Base-by-base conservation (phyloP, 306 rosid species). In the Mimosa pudica region DNA sequence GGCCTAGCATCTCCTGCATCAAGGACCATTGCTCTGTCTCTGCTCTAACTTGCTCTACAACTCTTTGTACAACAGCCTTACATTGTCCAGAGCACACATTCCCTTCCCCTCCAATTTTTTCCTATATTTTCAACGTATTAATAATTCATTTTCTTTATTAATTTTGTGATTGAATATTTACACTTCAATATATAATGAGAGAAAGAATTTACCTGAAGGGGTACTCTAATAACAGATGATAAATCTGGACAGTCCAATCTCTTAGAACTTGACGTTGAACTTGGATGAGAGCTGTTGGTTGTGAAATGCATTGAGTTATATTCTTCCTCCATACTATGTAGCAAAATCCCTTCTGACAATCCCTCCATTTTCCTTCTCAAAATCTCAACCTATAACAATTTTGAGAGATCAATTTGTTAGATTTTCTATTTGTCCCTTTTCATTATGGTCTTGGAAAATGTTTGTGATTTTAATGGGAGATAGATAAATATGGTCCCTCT, bases 1-100 rank as follows among this genome's bases (percentile, higher is more conserved):
- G 91, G 38, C 87, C 87, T 6, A 95, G 88, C 94, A 95, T 95
- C 84, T 82, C 92, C 78, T 95, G 98, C 98, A 95, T 95, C 77
- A 90, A 96, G n/a, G 98, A 95, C 98, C 98, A 95, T 51, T 95
- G 98, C 80, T 91, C 97, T 10, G 93, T 91, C 85, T 95, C 98
- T 52, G 85, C 90, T 87, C 89, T 84, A 47, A 95, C 96, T 84
- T 95, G 96, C 86, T 92, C 98, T 12, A 91, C 88, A 73, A 95
- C 90, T 76, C 92, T 92, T 81, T 89, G 76, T 20, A 91, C 91
- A 35, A 91, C 81, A 35, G 83, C 86, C 91, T 95, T 95, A 85
- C 98, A 95, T 63, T 78, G 92, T 75, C 98, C 96, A 10, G 98
- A 91, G 82, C 98, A 95, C 45, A 30, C 13, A 17, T 84, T 91